Base-by-base conservation (phyloP, 805 yeast species). In the Starmerella geochares region DNA sequence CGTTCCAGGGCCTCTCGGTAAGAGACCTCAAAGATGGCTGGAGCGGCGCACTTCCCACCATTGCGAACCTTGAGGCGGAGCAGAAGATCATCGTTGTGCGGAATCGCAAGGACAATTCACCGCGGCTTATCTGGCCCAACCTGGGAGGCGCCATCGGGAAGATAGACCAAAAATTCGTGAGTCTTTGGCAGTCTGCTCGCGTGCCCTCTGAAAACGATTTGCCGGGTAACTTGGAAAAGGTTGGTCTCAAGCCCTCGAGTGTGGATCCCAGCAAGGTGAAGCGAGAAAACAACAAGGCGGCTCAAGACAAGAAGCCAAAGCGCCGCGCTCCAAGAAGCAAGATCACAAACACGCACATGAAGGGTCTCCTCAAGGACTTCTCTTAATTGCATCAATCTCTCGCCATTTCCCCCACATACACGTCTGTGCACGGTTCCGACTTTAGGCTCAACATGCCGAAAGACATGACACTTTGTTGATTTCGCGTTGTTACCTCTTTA, bases 201-300 rank as follows among this genome's bases (percentile, higher is more conserved):
- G 73, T 90, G 28, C 98, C 98, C 2, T 81, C 81, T 27, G 79
- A 81, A 25, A 82, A 83, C 47, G 94, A 82, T 49, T 71, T 92
- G 53, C 94, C 94, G 23, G 78, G 81, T 49, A 78, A 79, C 50
- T 73, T 92, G 54, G 76, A 82, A 52, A 85, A 80, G 52, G 80
- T 84, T 52, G 90, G 95, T n/a, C 75, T 92, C 65, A 92, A 87
- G 65, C 98, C 98, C 9, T 90, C 97, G 0, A 83, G 92, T 62
- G 92, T 87, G n/a, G 98, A 92, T 64, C 97, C 98, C n/a, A 85
- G 87, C 37, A 77, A 84, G n/a, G 69, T 87, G 52, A 85, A 81
- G 67, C 82, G 80, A 63, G 54, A 49, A 2, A 77, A 76, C 49
- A 77, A 76, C 49, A 77, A 76, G 41, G 74, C 71, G 16, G 67